Evolutionary conservation across 495 filamentous ascomycete genomes (phyloP), one percentile per base, ranked within the genome.

Genomic region (Lindgomyces ingoldianus): DNA sequence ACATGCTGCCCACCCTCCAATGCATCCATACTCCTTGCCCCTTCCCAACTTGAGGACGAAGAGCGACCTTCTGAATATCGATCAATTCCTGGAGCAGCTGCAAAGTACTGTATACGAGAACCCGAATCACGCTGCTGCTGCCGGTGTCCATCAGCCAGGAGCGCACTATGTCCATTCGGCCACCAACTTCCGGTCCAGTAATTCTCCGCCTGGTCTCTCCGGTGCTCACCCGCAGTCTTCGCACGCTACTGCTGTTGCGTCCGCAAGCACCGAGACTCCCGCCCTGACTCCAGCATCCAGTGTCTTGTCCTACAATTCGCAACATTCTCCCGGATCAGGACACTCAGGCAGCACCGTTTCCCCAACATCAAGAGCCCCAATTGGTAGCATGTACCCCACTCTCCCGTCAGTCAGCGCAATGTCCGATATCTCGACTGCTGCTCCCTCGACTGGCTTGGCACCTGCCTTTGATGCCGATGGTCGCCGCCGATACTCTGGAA

Each of bases 101-200:
- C 92, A 96, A 70, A 83, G 86, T 64, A 96, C 93, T 8, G 89
- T 97, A 26, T 98, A 97, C 73, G 93, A 97, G 75, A 93, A 85
- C 70, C 86, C 91, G 22, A 89, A 90, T 70, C 84, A 89, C 14
- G 82, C 89, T 2, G 87, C 90, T 14, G 88, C 89, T 0, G 87
- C 88, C 30, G 89, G 89, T 52, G 81, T 91, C 50, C 84, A 85
- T 41, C 87, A 90, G 63, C 84, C 88, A 22, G 87, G 83, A 46
- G 79, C 84, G 25, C 85, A 90, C 68, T 86, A 86, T 60, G 75
- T 87, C 11, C 82, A 83, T 73, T 77, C 71, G 19, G 78, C 75
- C 29, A 75, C 85, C 63, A 82, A 82, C 73, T 88, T 87, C 72
- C 89, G 91, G 56, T 79, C 85, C 22, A 89, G 85, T 68, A 81